Conservation (phyloP, 2,329 filamentous ascomycete genomes). For the Mycosphaerella sp. region DNA sequence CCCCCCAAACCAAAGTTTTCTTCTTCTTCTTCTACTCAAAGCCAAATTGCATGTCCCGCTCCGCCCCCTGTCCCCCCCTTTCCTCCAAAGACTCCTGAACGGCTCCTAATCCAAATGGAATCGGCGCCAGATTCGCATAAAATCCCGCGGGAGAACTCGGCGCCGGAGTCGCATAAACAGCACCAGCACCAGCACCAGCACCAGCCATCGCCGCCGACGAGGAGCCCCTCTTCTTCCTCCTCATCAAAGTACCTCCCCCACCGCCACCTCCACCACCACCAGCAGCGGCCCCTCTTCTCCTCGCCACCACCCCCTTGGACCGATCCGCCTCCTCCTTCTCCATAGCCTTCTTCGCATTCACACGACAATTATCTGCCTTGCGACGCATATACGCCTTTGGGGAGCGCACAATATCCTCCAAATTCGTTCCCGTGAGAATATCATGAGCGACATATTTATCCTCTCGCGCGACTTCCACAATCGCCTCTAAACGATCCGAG, state of each 20-base stretch:
- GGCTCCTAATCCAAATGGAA: neutral
- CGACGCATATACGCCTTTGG: constrained; percentile 12
- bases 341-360: constrained; percentile 16
- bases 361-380: constrained; percentile 14
- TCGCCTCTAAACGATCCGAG: constrained; percentile 9
- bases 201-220: neutral
- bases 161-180: neutral
- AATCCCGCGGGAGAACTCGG: neutral
- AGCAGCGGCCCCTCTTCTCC: neutral
- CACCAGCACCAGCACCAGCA: too few species aligned
- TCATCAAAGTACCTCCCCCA: neutral
- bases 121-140: neutral
- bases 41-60: neutral
- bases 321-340: constrained; percentile 8
- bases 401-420: constrained; percentile 5
- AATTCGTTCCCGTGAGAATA: constrained; percentile 8
- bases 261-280: neutral
- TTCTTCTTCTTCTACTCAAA: neutral
- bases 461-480: constrained; percentile 4
- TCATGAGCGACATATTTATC: constrained; percentile 19
- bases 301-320: neutral
- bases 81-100: neutral
- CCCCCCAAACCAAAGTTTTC: too few species aligned
- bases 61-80: too few species aligned
- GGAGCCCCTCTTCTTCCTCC: neutral